Conservation (phyloP, 345 rosid genomes). For the Murraya paniculata region DNA sequence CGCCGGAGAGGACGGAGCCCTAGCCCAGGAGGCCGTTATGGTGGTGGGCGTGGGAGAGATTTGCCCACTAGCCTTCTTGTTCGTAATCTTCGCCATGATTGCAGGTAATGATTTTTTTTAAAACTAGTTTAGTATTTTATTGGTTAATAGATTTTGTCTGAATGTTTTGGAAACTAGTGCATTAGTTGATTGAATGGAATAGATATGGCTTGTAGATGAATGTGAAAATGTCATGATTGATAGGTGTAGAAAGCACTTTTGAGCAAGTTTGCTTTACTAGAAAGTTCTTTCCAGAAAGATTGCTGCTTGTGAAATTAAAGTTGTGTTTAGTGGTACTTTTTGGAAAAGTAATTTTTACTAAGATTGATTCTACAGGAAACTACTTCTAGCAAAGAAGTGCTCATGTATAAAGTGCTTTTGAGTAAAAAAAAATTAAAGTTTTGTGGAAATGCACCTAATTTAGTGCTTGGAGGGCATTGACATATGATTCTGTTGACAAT, state of each 20-base stretch:
- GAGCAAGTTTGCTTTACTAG: neutral
- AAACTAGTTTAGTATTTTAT: neutral
- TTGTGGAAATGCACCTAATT: neutral
- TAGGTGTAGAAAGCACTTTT: too few relatives aligned
- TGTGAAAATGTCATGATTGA: neutral
- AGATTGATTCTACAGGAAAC: neutral
- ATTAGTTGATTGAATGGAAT: neutral
- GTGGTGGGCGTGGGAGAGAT: slow-evolving; percentile 68
- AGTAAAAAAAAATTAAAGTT: neutral
- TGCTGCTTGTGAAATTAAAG: too few relatives aligned
- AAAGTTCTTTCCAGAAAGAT: neutral
- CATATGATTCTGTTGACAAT: neutral
- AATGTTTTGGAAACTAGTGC: neutral
- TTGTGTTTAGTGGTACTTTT: too few relatives aligned
- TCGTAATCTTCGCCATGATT: slow-evolving; percentile 94
- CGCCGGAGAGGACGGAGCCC: slow-evolving; percentile 82
- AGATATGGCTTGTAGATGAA: neutral
- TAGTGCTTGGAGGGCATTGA: neutral
- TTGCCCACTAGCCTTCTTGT: slow-evolving; percentile 96
- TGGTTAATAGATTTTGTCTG: neutral
- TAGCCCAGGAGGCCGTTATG: slow-evolving; percentile 75
- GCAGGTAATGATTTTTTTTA: slow-evolving; percentile 51
- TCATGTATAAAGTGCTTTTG: neutral
- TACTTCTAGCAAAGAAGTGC: neutral
- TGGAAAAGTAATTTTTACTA: neutral